Evolutionary conservation across 2,329 filamentous ascomycete genomes (phyloP).

Genomic region (Trichoderma brevicompactum): DNA sequence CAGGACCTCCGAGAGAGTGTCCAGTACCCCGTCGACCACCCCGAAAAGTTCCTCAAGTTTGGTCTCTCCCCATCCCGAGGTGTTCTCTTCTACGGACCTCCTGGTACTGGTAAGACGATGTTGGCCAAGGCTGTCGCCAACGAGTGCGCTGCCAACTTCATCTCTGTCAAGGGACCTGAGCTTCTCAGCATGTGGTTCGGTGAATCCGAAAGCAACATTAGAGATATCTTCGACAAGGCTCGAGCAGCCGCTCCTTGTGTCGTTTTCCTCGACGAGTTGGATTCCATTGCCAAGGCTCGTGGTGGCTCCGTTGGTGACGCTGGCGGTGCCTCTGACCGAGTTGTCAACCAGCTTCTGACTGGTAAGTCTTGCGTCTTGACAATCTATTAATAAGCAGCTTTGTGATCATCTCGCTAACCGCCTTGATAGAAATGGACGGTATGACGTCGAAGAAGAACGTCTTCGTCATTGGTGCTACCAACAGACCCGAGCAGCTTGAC

Average conservation of each 20-base stretch:
- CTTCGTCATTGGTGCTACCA: slow-evolving; percentile 98
- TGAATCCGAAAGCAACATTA: slow-evolving; percentile 99
- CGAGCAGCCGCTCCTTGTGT: slow-evolving; percentile 97
- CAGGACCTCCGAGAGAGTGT: slow-evolving; percentile 98
- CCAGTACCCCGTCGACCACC: slow-evolving; percentile 98
- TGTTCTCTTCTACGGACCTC: slow-evolving; percentile 98
- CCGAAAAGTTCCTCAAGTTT: slow-evolving; percentile 99
- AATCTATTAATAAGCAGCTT: no score
- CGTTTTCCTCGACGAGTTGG: slow-evolving; percentile 97
- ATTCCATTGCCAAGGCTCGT: slow-evolving; percentile 99
- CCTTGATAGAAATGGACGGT: slow-evolving; percentile 83
- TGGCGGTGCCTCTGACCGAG: slow-evolving; percentile 97
- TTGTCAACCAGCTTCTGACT: slow-evolving; percentile 98
- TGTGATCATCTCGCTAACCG: slow-evolving; percentile 46
- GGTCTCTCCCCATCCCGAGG: slow-evolving; percentile 96
- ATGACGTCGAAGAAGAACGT: slow-evolving; percentile 99
- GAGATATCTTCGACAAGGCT: slow-evolving; percentile 99
- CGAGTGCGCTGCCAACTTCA: slow-evolving; percentile 99
- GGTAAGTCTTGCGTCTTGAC: slow-evolving; percentile 58
- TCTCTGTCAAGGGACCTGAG: slow-evolving; percentile 98
- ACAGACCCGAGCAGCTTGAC: slow-evolving; percentile 97
- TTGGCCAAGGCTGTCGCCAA: slow-evolving; percentile 99
- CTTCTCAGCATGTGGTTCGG: slow-evolving; percentile 99
- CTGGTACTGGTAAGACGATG: slow-evolving; percentile 99
- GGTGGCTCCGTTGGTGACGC: slow-evolving; percentile 95